A percentile compares a stretch with the other conserved stretches of the same genome.
Evolutionary conservation across 208 protist genomes (phyloP).

Genomic region (Blastocrithidia nonstop): DNA sequence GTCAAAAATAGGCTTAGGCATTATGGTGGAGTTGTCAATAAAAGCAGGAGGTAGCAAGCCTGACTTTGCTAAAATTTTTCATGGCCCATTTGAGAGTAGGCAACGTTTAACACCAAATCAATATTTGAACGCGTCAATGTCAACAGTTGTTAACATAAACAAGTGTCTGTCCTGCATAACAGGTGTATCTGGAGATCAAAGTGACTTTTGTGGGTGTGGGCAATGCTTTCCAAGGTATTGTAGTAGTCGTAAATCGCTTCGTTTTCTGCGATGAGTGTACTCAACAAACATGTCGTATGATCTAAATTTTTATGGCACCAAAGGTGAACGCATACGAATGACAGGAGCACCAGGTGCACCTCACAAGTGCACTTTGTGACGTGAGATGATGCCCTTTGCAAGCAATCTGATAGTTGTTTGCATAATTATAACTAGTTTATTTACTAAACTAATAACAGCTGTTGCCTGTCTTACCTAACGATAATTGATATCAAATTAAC

Average conservation of each 20-base stretch:
- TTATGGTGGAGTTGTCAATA: slow-evolving; percentile 76
- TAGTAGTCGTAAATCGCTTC: slow-evolving; percentile 73
- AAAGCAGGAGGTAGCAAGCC: slow-evolving; percentile 72
- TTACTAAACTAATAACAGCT: background rate
- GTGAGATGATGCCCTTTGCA: slow-evolving; percentile 41
- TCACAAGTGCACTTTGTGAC: slow-evolving; percentile 56
- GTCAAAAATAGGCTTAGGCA: slow-evolving; percentile 84
- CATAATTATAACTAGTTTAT: slow-evolving; percentile 7
- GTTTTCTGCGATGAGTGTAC: slow-evolving; percentile 68
- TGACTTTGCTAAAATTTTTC: slow-evolving; percentile 75
- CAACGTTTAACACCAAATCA: slow-evolving; percentile 86
- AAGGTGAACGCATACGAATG: slow-evolving; percentile 75
- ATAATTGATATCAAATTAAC: no score
- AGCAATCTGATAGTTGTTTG: slow-evolving; percentile 3
- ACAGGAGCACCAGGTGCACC: slow-evolving; percentile 73
- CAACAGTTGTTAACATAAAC: slow-evolving; percentile 83
- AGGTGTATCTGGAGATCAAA: slow-evolving; percentile 85
- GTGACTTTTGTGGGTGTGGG: slow-evolving; percentile 85
- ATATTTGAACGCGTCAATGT: slow-evolving; percentile 87
- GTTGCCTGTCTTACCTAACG: no score
- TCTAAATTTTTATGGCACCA: slow-evolving; percentile 80
- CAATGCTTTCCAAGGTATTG: slow-evolving; percentile 86
- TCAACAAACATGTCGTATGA: slow-evolving; percentile 80
- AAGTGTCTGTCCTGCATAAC: slow-evolving; percentile 80
- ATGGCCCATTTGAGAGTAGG: slow-evolving; percentile 55